A percentile compares a stretch with the other conserved stretches of the same genome.
phyloP scores from a whole-genome alignment of 495 filamentous ascomycete genomes.

The Penicilliopsis zonata region DNA sequence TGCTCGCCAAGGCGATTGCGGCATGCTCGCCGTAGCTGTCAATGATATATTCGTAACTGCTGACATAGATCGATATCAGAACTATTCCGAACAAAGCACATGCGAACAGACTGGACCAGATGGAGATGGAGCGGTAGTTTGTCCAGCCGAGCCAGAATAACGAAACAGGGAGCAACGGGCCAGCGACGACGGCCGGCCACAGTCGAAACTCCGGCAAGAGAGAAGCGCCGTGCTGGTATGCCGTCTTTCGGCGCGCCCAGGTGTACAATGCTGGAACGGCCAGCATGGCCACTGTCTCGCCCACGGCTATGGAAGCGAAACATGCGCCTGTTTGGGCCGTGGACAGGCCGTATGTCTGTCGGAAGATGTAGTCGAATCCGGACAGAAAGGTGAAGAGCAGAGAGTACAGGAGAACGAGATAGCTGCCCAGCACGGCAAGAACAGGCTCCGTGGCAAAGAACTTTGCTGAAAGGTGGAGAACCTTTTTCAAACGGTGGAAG shows the following conservation, averaged over 20 bases:
- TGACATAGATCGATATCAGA: constrained; percentile 29
- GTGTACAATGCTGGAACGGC: constrained; percentile 37
- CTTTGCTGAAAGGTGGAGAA: neutral
- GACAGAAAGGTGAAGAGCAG: constrained; percentile 50
- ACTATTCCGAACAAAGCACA: constrained; percentile 34
- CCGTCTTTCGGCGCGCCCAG: constrained; percentile 7
- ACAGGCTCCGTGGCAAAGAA: constrained; percentile 21
- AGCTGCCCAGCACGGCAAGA: constrained; percentile 36
- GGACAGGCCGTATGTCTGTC: constrained; percentile 36
- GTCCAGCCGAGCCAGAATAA: constrained; percentile 57
- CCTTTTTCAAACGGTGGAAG: neutral
- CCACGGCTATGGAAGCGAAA: constrained; percentile 43
- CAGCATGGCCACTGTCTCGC: constrained; percentile 28
- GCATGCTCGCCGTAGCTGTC: constrained; percentile 25
- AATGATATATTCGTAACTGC: constrained; percentile 35
- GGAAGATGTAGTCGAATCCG: constrained; percentile 49
- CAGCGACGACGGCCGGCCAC: constrained; percentile 37
- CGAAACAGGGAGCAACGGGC: constrained; percentile 39
- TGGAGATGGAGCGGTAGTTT: constrained; percentile 26
- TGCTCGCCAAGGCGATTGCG: constrained; percentile 24
- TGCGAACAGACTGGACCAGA: constrained; percentile 30
- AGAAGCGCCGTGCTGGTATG: neutral
- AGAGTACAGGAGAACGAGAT: constrained; percentile 47
- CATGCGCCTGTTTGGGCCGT: constrained; percentile 35
- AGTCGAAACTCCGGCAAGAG: constrained; percentile 42